Evolutionary conservation across 805 yeast genomes (phyloP).

Genomic region (Suhomyces prunicola): DNA sequence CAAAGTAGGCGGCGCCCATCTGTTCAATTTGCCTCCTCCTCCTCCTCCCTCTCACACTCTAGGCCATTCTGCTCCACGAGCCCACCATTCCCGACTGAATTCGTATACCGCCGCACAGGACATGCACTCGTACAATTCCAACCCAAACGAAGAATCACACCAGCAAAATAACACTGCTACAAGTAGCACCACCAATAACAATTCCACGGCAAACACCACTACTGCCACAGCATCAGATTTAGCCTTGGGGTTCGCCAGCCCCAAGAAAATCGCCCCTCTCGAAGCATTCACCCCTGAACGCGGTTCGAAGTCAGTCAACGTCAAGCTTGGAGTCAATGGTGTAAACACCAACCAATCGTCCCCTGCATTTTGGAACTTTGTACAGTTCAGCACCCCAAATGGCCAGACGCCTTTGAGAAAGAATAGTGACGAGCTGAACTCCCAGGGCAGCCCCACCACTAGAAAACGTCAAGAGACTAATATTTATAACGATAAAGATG

Average conservation of each 20-base stretch:
- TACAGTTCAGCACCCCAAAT: constrained; percentile 61
- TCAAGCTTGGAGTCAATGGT: constrained; percentile 21
- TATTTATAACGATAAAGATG: constrained; percentile 10
- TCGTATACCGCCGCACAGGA: constrained; percentile 14
- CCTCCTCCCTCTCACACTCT: constrained; percentile 13
- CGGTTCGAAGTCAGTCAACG: constrained; percentile 27
- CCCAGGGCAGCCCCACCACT: constrained; percentile 40
- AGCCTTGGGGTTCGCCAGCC: constrained; percentile 38
- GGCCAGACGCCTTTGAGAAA: constrained; percentile 43
- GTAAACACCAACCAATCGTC: constrained; percentile 55
- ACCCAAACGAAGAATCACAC: constrained; percentile 8
- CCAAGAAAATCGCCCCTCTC: constrained; percentile 39
- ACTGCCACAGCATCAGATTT: constrained; percentile 32
- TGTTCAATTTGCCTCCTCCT: constrained; percentile 34
- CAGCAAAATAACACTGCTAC: constrained; percentile 7
- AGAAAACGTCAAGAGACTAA: constrained; percentile 18
- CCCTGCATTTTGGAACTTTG: constrained; percentile 92
- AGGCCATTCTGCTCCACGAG: constrained; percentile 16
- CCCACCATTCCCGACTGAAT: constrained; percentile 29
- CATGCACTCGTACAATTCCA: not conserved
- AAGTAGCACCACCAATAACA: constrained; percentile 5
- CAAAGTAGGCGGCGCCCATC: constrained; percentile 23
- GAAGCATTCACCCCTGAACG: constrained; percentile 46
- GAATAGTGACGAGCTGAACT: constrained; percentile 36
- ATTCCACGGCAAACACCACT: constrained; percentile 13